Evolutionary conservation across 2,329 filamentous ascomycete genomes (phyloP).

Genomic region (Penicillium sp.): DNA sequence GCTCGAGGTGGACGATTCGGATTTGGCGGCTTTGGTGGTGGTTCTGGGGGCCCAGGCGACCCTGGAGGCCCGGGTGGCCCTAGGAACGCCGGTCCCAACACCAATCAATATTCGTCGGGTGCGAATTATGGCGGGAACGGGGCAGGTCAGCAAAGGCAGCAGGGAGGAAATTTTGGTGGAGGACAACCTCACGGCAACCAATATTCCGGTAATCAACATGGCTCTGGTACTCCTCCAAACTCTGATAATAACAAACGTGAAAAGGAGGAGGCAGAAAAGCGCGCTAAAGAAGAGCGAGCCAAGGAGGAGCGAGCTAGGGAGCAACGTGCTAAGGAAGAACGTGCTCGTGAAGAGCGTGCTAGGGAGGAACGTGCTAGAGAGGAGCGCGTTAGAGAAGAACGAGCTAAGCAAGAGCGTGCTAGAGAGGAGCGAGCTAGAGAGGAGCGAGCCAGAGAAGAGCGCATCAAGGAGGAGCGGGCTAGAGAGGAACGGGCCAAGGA

Average conservation of each 20-base stretch:
- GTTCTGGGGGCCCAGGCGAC: slow-evolving; percentile 12
- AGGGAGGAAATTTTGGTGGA: slow-evolving; percentile 25
- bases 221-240: slow-evolving; percentile 20
- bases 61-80: slow-evolving; percentile 8
- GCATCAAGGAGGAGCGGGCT: background rate
- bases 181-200: slow-evolving; percentile 25
- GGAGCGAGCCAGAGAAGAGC: slow-evolving; percentile 27
- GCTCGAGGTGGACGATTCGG: slow-evolving; percentile 20
- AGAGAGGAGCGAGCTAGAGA: slow-evolving; percentile 17
- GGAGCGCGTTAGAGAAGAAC: slow-evolving; percentile 21
- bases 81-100: slow-evolving; percentile 16
- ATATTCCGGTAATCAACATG: slow-evolving; percentile 30
- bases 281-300: slow-evolving; percentile 23
- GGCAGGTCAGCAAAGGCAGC: slow-evolving; percentile 16
- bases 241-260: slow-evolving; percentile 9
- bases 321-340: slow-evolving; percentile 13
- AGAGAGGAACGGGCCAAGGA: slow-evolving; percentile 23
- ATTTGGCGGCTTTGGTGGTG: slow-evolving; percentile 16
- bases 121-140: slow-evolving; percentile 20
- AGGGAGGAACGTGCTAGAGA: slow-evolving; percentile 15
- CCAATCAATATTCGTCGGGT: slow-evolving; percentile 18
- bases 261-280: slow-evolving; percentile 16
- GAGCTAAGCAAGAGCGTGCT: slow-evolving; percentile 6
- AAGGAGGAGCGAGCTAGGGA: slow-evolving; percentile 31
- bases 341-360: slow-evolving; percentile 8